Evolutionary conservation across 495 filamentous ascomycete genomes (phyloP), one percentile per base, ranked within the genome.

Genomic region (Penicillium lagena): DNA sequence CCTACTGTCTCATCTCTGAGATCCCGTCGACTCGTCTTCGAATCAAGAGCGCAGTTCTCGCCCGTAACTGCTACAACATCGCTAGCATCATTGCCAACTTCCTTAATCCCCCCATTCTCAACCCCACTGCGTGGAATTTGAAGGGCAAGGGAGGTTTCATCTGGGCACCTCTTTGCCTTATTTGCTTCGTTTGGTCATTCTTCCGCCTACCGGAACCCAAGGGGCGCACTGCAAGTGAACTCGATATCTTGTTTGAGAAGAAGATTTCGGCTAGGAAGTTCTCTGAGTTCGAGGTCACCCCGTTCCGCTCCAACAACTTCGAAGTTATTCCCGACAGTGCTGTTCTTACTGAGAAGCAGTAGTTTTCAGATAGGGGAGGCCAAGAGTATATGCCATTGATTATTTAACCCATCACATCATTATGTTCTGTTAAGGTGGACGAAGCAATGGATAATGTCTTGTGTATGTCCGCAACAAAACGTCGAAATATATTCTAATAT

Each of bases 81-180:
- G 0, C 79, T 77, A 0, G 67, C 68, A 0, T 77, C 80, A 0
- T 66, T 81, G 31, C 77, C 76, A 1, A 79, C 83, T 14, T 64
- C 75, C 4, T 80, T 83, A 83, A 85, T 42, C 81, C 80, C 3
- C 86, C 86, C 51, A 74, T 81, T 58, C 77, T 86, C 56, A 83
- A 84, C 43, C 75, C 77, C 1, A 75, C 81, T 41, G 59, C 81
- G 39, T 80, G 68, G 1, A 72, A 85, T 50, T 67, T 80, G 66
- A 63, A 75, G 34, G 82, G 82, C 5, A 86, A 87, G 51, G 62
- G 82, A 5, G 83, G 81, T 0, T 86, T 86, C 52, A 72, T 86
- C 49, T 86, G 82, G 46, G 76, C 77, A 7, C 82, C 79, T 0
- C 53, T 80, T 6, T 71, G 71, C 10, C 17, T 57, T 0, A 38